These are phyloP conservation scores for Elaeis oleifera DNA, from an alignment of 202 grass and related monocot genomes.

Conservation along the genomic window DNA sequence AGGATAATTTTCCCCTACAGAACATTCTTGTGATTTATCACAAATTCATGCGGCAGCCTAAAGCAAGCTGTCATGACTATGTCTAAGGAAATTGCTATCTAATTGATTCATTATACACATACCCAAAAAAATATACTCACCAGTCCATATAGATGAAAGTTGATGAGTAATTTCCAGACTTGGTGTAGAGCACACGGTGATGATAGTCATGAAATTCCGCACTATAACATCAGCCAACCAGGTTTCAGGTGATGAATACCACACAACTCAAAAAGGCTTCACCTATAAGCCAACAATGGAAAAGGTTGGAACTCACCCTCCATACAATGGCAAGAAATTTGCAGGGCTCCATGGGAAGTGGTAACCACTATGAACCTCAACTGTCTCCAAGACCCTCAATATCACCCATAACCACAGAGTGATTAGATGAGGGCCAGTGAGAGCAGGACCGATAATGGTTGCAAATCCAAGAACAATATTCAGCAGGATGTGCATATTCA, in stretches of 20 bases:
- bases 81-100: too few species aligned
- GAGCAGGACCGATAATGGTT: slow-evolving; percentile 19
- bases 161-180: slow-evolving; percentile 27
- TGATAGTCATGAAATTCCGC: slow-evolving; percentile 29
- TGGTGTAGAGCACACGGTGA: slow-evolving; percentile 21
- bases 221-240: background rate
- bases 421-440: slow-evolving; percentile 20
- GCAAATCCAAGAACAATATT: slow-evolving; percentile 29
- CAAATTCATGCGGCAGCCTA: too few species aligned
- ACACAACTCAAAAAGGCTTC: background rate
- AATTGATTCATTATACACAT: background rate
- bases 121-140: background rate
- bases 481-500: slow-evolving; percentile 27
- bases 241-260: background rate
- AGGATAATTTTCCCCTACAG: too few species aligned
- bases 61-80: too few species aligned
- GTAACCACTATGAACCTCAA: slow-evolving; percentile 25
- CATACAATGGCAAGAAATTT: slow-evolving; percentile 23
- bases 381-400: slow-evolving; percentile 25
- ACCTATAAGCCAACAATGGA: background rate
- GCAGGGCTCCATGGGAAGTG: slow-evolving; percentile 26
- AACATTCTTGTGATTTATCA: too few species aligned
- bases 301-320: slow-evolving; percentile 11
- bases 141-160: slow-evolving; percentile 27
- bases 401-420: slow-evolving; percentile 27